Base-by-base conservation (phyloP, 139 green algal species). In the Trebouxia sp. region DNA sequence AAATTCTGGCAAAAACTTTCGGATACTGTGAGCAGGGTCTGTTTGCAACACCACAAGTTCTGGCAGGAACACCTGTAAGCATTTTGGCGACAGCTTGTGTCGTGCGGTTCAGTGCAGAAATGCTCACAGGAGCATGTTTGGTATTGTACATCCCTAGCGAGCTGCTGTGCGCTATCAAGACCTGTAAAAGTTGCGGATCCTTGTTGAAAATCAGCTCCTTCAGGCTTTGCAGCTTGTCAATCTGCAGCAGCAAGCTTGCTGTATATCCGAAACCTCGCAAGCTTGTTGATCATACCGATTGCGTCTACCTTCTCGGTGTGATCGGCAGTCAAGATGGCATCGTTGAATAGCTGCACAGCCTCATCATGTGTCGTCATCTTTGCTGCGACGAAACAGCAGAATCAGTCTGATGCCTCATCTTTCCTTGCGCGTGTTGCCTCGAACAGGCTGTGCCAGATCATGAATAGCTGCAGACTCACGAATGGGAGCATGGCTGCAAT, bases 151-250 rank as follows among this genome's bases (percentile, higher is more conserved):
- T 53, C 1, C 4, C 1, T 17, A 53, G 20, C 47, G 3, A 2
- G 47, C 47, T 53, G 47, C 20, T 6, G 32, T 45, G 32, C 12
- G 24, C 26, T 8, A 6, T 45, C 15, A n/a, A n/a, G n/a, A 72
- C 62, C 62, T 72, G 62, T 6, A 72, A 35, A 28, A 72, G 35
- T 35, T 72, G 62, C 14, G 43, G 8, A 72, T 72, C 62, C 10
- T 72, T 72, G 10, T 45, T 72, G 32, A 72, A n/a, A n/a, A 72
- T 72, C 32, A 72, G 62, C 62, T 72, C 62, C 28, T 72, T 72
- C 35, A 72, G 62, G 62, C 62, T 72, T 17, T 72, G 62, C 32
- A 72, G 37, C 32, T 72, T 72, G 10, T 72, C 62, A 26, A 72
- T 35, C 62, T 72, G 32, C 35, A 72, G 62, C 43, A 6, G 62